These are phyloP conservation scores for Arthrobotrys entomopaga DNA, from an alignment of 2,329 filamentous ascomycete genomes.

Conservation along the genomic window DNA sequence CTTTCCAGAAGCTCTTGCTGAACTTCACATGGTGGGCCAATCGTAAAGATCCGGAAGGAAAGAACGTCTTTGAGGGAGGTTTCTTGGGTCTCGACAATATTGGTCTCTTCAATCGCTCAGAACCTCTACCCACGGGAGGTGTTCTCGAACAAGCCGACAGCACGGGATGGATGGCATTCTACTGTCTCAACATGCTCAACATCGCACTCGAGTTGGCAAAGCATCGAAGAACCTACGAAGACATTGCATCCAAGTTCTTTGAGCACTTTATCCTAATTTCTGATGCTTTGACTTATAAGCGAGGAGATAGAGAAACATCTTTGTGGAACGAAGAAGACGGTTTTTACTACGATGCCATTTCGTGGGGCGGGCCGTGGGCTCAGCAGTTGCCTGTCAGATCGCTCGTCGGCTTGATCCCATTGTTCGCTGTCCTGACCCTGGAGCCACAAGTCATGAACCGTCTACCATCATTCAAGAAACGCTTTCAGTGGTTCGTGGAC, in stretches of 20 bases:
- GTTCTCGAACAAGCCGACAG: conserved; percentile 95
- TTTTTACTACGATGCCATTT: conserved; percentile 98
- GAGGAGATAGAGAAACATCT: conserved; percentile 73
- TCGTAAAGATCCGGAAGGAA: conserved; percentile 90
- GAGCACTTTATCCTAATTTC: conserved; percentile 98
- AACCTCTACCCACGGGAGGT: conserved; percentile 91
- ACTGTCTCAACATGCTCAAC: conserved; percentile 95
- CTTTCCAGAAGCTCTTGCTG: conserved; percentile 93
- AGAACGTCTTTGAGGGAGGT: conserved; percentile 96
- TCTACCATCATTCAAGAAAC: conserved; percentile 90
- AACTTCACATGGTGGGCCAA: conserved; percentile 99
- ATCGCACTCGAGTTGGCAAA: conserved; percentile 95
- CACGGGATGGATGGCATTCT: conserved; percentile 99
- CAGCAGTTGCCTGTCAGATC: conserved; percentile 93
- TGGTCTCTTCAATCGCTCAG: conserved; percentile 94
- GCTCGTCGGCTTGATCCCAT: conserved; percentile 89
- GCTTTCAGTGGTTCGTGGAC: conserved; percentile 92
- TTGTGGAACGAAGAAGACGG: conserved; percentile 95
- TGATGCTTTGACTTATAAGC: conserved; percentile 92
- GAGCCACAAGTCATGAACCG: conserved; percentile 94
- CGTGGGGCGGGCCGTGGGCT: conserved; percentile 91
- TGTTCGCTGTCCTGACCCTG: conserved; percentile 90
- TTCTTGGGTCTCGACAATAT: conserved; percentile 98
- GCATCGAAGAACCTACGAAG: conserved; percentile 75
- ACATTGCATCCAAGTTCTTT: conserved; percentile 92